A percentile compares a stretch with the other conserved stretches of the same genome.
Evolutionary conservation across 2,329 filamentous ascomycete species (phyloP).

Genomic region (Helminthosporium solani): DNA sequence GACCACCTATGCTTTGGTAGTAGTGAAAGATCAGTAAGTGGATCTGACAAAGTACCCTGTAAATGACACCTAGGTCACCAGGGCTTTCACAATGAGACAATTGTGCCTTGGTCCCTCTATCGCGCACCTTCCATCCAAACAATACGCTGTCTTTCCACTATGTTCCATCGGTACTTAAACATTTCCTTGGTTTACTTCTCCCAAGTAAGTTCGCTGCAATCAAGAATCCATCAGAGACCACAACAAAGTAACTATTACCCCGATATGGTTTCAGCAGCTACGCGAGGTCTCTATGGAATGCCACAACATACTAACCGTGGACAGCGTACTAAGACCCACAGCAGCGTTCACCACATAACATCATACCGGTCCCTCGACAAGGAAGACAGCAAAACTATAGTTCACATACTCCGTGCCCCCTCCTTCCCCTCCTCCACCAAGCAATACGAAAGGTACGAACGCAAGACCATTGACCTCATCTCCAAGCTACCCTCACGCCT

Average conservation of each 20-base stretch:
- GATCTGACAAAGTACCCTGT: too few species aligned
- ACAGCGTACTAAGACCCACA: background rate
- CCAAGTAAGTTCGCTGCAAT: background rate
- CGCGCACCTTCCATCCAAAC: background rate
- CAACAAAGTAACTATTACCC: background rate
- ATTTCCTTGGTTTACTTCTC: background rate
- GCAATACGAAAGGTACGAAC: slow-evolving; percentile 8
- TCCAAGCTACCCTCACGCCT: slow-evolving; percentile 24
- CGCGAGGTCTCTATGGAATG: background rate
- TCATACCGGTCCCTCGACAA: slow-evolving; percentile 12
- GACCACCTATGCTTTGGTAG: too few species aligned
- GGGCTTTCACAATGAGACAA: too few species aligned
- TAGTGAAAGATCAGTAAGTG: background rate
- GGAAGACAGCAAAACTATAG: slow-evolving; percentile 27
- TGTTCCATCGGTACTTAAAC: slow-evolving; percentile 6
- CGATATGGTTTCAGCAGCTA: background rate
- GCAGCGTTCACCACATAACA: slow-evolving; percentile 1
- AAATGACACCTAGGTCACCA: too few species aligned
- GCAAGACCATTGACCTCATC: slow-evolving; percentile 16
- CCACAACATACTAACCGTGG: background rate
- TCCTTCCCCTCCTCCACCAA: slow-evolving; percentile 4
- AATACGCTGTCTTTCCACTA: background rate
- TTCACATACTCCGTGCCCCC: slow-evolving; percentile 17
- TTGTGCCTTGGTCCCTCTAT: too few species aligned
- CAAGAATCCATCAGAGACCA: too few species aligned